phyloP scores from a whole-genome alignment of 139 green algal genomes.

The Yamagishiella unicocca region DNA sequence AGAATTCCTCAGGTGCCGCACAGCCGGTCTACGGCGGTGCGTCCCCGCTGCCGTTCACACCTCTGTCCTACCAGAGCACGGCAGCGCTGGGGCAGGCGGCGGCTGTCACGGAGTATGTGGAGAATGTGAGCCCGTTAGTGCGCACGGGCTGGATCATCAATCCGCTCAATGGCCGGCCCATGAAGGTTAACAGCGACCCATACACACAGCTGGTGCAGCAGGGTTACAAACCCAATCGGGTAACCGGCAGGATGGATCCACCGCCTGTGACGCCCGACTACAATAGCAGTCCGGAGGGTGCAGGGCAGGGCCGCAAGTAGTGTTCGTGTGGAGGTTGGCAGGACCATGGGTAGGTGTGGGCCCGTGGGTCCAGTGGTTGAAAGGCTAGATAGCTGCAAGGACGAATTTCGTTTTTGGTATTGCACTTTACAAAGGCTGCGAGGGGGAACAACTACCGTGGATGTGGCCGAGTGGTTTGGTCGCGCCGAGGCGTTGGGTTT shows the following conservation, averaged over 20 bases:
- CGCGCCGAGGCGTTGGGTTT: no score
- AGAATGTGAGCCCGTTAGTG: slow-evolving; percentile 21
- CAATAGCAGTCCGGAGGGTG: background rate
- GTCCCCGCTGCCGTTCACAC: background rate
- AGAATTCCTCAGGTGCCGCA: no score
- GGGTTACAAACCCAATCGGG: slow-evolving; percentile 44
- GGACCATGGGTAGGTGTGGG: no score
- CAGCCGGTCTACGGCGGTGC: background rate
- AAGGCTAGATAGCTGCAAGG: no score
- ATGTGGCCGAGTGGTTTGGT: no score
- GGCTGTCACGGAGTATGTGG: background rate
- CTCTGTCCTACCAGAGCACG: background rate
- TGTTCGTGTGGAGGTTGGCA: no score
- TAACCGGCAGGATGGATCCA: slow-evolving; percentile 23
- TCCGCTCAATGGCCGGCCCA: slow-evolving; percentile 46
- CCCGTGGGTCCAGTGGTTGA: no score
- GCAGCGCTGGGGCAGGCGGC: background rate
- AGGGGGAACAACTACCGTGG: no score
- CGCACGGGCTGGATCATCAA: slow-evolving; percentile 53
- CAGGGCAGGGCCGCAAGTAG: no score
- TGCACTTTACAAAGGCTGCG: no score
- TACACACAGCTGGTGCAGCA: slow-evolving; percentile 57
- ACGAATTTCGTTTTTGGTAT: no score
- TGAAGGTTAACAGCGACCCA: slow-evolving; percentile 59
- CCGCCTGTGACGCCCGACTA: background rate